phyloP scores from a whole-genome alignment of 768 basidiomycete genomes.

The Suillus brevipes region DNA sequence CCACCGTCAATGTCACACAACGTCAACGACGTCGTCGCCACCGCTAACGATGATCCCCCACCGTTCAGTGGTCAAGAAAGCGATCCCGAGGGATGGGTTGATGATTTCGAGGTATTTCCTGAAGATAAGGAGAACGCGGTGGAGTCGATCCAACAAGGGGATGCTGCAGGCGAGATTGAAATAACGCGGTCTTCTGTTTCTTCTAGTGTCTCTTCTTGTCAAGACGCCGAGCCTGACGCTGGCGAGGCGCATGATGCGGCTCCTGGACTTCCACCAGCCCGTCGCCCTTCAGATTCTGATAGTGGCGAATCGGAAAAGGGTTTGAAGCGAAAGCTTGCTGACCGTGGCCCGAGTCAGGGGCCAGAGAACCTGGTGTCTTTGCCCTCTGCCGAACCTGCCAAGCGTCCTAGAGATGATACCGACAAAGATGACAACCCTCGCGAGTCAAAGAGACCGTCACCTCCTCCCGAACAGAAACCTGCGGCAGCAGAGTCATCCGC shows the following conservation, averaged over 20 bases:
- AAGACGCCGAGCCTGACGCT: slow-evolving; percentile 27
- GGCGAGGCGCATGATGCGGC: slow-evolving; percentile 32
- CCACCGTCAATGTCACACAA: slow-evolving; percentile 28
- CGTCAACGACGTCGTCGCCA: slow-evolving; percentile 19
- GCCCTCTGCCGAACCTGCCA: slow-evolving; percentile 41
- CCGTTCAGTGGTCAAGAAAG: slow-evolving; percentile 51
- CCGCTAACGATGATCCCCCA: slow-evolving; percentile 19
- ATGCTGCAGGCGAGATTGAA: slow-evolving; percentile 13
- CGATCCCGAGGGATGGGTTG: slow-evolving; percentile 61
- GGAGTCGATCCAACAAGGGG: slow-evolving; percentile 17
- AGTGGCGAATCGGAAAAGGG: slow-evolving; percentile 54
- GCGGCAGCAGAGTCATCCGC: slow-evolving; percentile 29
- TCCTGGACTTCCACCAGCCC: slow-evolving; percentile 25
- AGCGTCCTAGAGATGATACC: slow-evolving; percentile 62
- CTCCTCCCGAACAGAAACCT: slow-evolving; percentile 57
- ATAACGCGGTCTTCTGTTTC: slow-evolving; percentile 20
- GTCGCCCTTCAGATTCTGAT: slow-evolving; percentile 46
- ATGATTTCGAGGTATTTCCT: slow-evolving; percentile 24
- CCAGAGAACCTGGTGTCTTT: slow-evolving; percentile 36
- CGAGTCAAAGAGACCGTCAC: slow-evolving; percentile 59
- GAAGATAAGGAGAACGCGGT: slow-evolving; percentile 14
- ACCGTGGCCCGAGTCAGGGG: slow-evolving; percentile 66
- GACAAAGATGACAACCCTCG: slow-evolving; percentile 65
- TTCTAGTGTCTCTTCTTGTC: slow-evolving; percentile 18
- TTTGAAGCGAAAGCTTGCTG: slow-evolving; percentile 67